phyloP scores from a whole-genome alignment of 2,329 filamentous ascomycete genomes.

The Ampelomyces quisqualis region DNA sequence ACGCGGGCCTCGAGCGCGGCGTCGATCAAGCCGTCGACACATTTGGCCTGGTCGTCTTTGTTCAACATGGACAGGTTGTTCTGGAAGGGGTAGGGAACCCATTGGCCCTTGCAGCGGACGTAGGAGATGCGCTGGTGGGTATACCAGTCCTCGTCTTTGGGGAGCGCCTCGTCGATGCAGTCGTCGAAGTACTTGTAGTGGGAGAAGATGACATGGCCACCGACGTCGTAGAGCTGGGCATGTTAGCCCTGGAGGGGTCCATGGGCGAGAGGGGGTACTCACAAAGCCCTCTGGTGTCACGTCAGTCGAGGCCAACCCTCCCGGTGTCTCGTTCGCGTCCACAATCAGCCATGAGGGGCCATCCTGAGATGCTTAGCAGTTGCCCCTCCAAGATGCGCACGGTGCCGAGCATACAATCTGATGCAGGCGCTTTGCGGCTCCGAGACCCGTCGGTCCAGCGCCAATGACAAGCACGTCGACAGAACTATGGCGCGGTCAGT shows the following conservation, averaged over 20 bases:
- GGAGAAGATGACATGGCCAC: slow-evolving; percentile 97
- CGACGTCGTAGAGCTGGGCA: slow-evolving; percentile 87
- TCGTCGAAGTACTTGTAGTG: slow-evolving; percentile 99
- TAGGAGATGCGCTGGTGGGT: slow-evolving; percentile 98
- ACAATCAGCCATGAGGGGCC: slow-evolving; percentile 94
- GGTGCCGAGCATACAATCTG: slow-evolving; percentile 70
- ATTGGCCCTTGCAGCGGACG: slow-evolving; percentile 91
- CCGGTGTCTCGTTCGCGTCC: slow-evolving; percentile 86
- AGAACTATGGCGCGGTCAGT: slow-evolving; percentile 58
- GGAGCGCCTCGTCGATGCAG: slow-evolving; percentile 94
- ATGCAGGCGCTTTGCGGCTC: slow-evolving; percentile 95
- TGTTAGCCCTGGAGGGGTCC: slow-evolving; percentile 19
- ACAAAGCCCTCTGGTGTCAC: slow-evolving; percentile 95
- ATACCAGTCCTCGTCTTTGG: slow-evolving; percentile 93
- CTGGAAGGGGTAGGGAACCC: slow-evolving; percentile 99
- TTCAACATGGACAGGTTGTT: slow-evolving; percentile 99
- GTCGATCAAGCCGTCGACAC: slow-evolving; percentile 94
- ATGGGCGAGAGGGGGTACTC: slow-evolving; percentile 51
- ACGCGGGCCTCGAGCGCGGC: slow-evolving; percentile 85
- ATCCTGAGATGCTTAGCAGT: slow-evolving; percentile 59
- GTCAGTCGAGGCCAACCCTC: slow-evolving; percentile 94
- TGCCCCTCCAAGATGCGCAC: slow-evolving; percentile 9
- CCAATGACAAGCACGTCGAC: slow-evolving; percentile 98
- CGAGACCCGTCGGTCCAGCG: slow-evolving; percentile 93
- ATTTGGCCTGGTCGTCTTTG: slow-evolving; percentile 94